Percentiles rank a stretch among this genome's conserved stretches.
Evolutionary conservation across 2,329 filamentous ascomycete species (phyloP).

Genomic region (Curvularia lunata): DNA sequence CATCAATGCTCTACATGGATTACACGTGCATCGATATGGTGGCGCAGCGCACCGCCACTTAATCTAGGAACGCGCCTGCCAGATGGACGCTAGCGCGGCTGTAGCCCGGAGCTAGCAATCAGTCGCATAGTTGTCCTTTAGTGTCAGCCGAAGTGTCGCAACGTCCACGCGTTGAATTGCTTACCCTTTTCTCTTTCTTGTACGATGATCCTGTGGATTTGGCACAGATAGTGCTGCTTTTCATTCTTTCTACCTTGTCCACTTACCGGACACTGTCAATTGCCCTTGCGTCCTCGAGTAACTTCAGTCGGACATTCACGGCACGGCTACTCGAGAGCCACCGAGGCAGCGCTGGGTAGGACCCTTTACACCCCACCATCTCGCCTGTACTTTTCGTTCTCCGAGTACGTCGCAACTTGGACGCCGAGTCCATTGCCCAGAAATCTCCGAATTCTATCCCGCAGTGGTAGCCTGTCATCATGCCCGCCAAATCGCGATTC

Average conservation of each 20-base stretch:
- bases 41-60: conserved; percentile 18
- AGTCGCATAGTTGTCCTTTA: conserved; percentile 45
- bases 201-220: conserved; percentile 33
- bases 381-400: conserved; percentile 17
- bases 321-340: conserved; percentile 8
- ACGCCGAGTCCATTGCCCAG: background rate
- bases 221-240: conserved; percentile 31
- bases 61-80: conserved; percentile 19
- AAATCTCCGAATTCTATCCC: conserved; percentile 10
- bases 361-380: conserved; percentile 21
- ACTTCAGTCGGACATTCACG: conserved; percentile 7
- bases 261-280: conserved; percentile 16
- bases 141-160: conserved; percentile 34
- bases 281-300: conserved; percentile 18
- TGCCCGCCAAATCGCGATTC: conserved; percentile 92
- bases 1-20: background rate
- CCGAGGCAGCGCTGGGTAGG: conserved; percentile 16
- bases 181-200: conserved; percentile 25
- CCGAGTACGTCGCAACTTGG: conserved; percentile 5
- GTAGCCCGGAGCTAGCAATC: conserved; percentile 22
- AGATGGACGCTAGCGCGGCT: conserved; percentile 25
- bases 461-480: conserved; percentile 50
- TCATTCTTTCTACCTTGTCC: conserved; percentile 26
- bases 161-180: conserved; percentile 29
- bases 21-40: background rate